Percentiles rank a stretch among this genome's conserved stretches.
These are phyloP conservation scores for Epichloe elymi DNA, from an alignment of 2,329 filamentous ascomycete species.

Conservation along the genomic window DNA sequence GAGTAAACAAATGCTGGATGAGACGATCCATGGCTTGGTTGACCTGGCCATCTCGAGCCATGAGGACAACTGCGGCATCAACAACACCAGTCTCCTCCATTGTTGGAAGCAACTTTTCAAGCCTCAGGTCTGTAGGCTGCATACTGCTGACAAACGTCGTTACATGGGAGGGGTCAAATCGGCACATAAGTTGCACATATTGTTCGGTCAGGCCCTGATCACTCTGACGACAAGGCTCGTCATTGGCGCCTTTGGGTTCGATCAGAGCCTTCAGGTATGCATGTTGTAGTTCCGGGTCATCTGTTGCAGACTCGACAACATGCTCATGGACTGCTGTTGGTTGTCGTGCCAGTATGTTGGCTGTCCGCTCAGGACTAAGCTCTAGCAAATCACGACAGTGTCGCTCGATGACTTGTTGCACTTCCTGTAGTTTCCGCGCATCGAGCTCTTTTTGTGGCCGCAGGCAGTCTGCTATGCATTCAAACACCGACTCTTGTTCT, in stretches of 20 bases:
- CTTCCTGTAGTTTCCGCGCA: constrained; percentile 58
- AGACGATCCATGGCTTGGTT: constrained; percentile 74
- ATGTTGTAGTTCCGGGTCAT: constrained; percentile 54
- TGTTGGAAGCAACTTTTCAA: constrained; percentile 69
- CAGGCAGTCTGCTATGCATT: constrained; percentile 64
- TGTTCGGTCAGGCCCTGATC: constrained; percentile 58
- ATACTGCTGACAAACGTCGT: constrained; percentile 70
- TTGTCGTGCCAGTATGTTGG: constrained; percentile 48
- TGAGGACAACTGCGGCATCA: constrained; percentile 81
- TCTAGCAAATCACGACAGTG: constrained; percentile 54
- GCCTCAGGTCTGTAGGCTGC: constrained; percentile 61
- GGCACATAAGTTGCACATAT: constrained; percentile 87
- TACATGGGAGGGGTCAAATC: constrained; percentile 68
- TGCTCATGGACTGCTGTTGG: constrained; percentile 52
- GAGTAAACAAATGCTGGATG: constrained; percentile 62
- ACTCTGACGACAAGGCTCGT: constrained; percentile 19
- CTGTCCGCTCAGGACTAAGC: constrained; percentile 52
- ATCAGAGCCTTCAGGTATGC: constrained; percentile 65
- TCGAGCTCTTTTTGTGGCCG: constrained; percentile 48
- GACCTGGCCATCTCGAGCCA: constrained; percentile 78
- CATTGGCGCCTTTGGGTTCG: constrained; percentile 38
- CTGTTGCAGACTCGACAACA: constrained; percentile 47
- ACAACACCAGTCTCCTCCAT: constrained; percentile 85
- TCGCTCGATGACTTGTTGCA: constrained; percentile 51
- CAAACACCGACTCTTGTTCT: constrained; percentile 63